phyloP scores from a whole-genome alignment of 148 eudicot genomes.

The Diospyros lotus region DNA sequence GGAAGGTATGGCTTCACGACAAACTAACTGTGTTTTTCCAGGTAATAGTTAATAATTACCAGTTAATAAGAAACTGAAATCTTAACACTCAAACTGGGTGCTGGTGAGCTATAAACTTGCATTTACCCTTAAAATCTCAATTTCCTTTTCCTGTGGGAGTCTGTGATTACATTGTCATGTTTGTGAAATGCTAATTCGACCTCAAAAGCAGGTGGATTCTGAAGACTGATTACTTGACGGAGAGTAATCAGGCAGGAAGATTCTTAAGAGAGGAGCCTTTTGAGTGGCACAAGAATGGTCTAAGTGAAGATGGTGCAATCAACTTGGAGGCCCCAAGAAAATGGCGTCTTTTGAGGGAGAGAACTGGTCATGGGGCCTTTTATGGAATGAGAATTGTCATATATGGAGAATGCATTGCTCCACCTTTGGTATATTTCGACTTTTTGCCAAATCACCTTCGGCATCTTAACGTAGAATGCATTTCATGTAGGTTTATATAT shows the following conservation, averaged over 20 bases:
- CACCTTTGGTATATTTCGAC: slow-evolving; percentile 62
- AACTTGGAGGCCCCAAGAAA: slow-evolving; percentile 90
- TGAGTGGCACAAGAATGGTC: slow-evolving; percentile 85
- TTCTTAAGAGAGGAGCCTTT: slow-evolving; percentile 85
- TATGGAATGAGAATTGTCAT: slow-evolving; percentile 76
- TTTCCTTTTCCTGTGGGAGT: no score
- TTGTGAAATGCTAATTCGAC: slow-evolving; percentile 1
- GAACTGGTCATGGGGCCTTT: slow-evolving; percentile 92
- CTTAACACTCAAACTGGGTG: neutral
- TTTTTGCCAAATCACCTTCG: no score
- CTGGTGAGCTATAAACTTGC: neutral
- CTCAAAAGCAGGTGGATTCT: slow-evolving; percentile 77
- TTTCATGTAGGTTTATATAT: no score
- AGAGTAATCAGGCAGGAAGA: slow-evolving; percentile 69
- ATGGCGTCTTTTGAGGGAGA: slow-evolving; percentile 90
- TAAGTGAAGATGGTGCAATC: slow-evolving; percentile 84
- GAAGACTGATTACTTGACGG: slow-evolving; percentile 80
- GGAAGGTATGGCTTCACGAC: slow-evolving; percentile 54
- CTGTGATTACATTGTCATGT: no score
- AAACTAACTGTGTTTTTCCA: neutral
- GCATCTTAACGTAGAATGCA: no score
- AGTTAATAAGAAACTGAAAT: no score
- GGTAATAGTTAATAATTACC: neutral
- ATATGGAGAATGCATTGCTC: slow-evolving; percentile 95
- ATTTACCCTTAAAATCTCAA: no score